A percentile compares a stretch with the other conserved stretches of the same genome.
phyloP scores from a whole-genome alignment of 495 filamentous ascomycete species.

The Apodospora peruviana region DNA sequence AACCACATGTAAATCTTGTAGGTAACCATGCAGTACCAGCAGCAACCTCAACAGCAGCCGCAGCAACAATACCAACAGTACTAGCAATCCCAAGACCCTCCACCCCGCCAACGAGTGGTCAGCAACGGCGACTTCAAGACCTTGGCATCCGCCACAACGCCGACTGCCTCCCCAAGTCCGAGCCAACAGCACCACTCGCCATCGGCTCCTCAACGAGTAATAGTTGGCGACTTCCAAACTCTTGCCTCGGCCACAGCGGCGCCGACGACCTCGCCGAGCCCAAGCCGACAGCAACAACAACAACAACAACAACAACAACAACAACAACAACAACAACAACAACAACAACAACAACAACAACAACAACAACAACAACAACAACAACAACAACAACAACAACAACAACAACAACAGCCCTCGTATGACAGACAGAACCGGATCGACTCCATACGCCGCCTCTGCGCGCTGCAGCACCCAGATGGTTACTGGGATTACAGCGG shows the following conservation, averaged over 20 bases:
- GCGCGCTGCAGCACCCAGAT: slow-evolving; percentile 14
- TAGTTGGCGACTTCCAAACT: too few relatives aligned
- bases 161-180: not conserved
- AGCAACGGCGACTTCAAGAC: not conserved
- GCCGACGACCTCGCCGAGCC: not conserved
- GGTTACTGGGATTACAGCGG: slow-evolving; percentile 12
- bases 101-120: not conserved
- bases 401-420: slow-evolving; percentile 9
- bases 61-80: slow-evolving; percentile 4
- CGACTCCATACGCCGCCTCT: slow-evolving; percentile 4
- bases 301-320: slow-evolving; percentile 6
- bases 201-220: too few relatives aligned
- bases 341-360: slow-evolving; percentile 10
- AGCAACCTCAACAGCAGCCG: not conserved
- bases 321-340: not conserved
- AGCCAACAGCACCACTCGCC: not conserved
- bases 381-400: slow-evolving; percentile 6
- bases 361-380: slow-evolving; percentile 8
- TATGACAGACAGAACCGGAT: slow-evolving; percentile 8
- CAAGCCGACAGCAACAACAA: not conserved
- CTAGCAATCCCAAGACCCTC: not conserved
- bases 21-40: not conserved
- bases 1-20: not conserved
- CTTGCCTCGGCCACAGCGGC: too few relatives aligned
- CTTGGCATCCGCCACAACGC: not conserved